Conservation (phyloP, 495 filamentous ascomycete genomes). For the Lasiosphaeria ovina region DNA sequence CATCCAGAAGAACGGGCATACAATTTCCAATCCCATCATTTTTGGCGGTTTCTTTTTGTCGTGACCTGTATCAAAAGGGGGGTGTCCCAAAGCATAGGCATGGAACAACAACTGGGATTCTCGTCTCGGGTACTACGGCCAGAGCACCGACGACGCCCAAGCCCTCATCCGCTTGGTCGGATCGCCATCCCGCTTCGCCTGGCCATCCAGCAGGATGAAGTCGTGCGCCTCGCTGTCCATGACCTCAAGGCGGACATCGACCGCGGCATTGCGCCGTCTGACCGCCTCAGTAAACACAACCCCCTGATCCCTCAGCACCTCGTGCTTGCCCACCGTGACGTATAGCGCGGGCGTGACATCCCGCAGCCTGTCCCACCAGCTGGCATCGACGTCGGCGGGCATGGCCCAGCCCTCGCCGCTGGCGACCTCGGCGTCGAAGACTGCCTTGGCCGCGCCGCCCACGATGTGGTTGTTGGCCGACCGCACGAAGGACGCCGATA, state of each 20-base stretch:
- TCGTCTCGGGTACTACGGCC: too few species aligned
- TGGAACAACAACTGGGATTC: too few species aligned
- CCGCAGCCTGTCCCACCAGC: conserved; percentile 27
- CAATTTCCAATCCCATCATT: too few species aligned
- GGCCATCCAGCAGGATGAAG: conserved; percentile 22
- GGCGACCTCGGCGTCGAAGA: conserved; percentile 12
- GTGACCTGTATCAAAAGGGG: too few species aligned
- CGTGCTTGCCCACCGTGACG: conserved; percentile 21
- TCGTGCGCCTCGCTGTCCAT: conserved; percentile 23
- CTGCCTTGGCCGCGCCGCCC: not conserved
- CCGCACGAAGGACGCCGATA: conserved; percentile 11
- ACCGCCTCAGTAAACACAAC: conserved; percentile 20
- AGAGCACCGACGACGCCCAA: conserved; percentile 15
- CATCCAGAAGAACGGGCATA: too few species aligned
- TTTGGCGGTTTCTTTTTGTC: too few species aligned
- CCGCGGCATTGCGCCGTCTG: conserved; percentile 10
- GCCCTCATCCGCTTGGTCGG: conserved; percentile 20
- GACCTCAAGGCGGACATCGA: conserved; percentile 17
- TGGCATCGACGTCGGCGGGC: conserved; percentile 23
- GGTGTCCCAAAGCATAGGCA: too few species aligned
- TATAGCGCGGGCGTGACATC: conserved; percentile 13
- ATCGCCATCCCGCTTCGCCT: conserved; percentile 12
- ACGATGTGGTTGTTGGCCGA: not conserved
- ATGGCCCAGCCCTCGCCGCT: conserved; percentile 25
- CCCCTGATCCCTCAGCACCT: conserved; percentile 19